Conservation (phyloP, 208 protist species). For the Ichthyophonus hoferi region DNA sequence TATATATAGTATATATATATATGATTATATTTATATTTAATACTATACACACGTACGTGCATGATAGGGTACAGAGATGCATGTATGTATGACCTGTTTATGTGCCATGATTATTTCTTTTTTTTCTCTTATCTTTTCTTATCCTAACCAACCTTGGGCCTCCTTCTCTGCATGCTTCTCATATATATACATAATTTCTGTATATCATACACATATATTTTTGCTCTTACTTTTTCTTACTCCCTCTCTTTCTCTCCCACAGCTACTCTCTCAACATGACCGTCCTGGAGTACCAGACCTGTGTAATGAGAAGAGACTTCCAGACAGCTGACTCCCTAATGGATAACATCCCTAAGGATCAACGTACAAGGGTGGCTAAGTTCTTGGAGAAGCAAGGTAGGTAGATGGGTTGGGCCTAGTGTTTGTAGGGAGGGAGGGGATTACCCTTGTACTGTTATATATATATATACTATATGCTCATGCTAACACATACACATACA, state of each 20-base stretch:
- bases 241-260: slow-evolving; percentile 51
- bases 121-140: too few relatives aligned
- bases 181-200: too few relatives aligned
- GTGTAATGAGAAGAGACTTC: slow-evolving; percentile 87
- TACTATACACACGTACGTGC: too few relatives aligned
- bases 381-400: slow-evolving; percentile 51
- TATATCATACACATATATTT: too few relatives aligned
- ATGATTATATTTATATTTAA: too few relatives aligned
- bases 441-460: too few relatives aligned
- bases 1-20: slow-evolving; percentile 40
- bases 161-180: too few relatives aligned
- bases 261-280: slow-evolving; percentile 80
- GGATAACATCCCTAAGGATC: slow-evolving; percentile 67
- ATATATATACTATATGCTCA: too few relatives aligned
- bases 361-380: slow-evolving; percentile 43
- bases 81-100: too few relatives aligned
- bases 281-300: slow-evolving; percentile 93
- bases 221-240: slow-evolving; percentile 35
- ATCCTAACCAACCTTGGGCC: too few relatives aligned
- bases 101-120: too few relatives aligned
- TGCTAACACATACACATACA: background rate
- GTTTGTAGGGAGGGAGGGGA: background rate
- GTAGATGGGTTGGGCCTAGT: background rate
- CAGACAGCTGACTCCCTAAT: slow-evolving; percentile 73
- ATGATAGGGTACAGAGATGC: too few relatives aligned